These are phyloP conservation scores for Dittrichia graveolens DNA, from an alignment of 129 eudicot genomes.

Conservation along the genomic window DNA sequence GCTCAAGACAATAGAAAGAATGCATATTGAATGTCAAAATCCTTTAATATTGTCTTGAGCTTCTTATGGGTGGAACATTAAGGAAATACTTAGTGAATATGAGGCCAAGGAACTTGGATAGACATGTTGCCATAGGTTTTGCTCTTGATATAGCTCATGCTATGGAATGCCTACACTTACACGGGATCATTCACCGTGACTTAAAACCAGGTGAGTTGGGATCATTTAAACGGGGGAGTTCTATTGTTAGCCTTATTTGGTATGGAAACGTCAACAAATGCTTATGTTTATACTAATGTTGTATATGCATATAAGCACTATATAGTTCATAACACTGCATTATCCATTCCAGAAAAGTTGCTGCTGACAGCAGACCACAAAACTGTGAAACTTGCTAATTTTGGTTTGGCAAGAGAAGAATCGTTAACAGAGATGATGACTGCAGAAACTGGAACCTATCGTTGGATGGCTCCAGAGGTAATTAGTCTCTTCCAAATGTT, in stretches of 20 bases:
- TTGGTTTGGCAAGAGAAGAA: slow-evolving; percentile 90
- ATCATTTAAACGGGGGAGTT: neutral
- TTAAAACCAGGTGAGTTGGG: slow-evolving; percentile 66
- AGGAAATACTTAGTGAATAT: slow-evolving; percentile 75
- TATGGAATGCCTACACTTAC: slow-evolving; percentile 92
- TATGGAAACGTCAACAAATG: neutral
- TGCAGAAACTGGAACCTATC: slow-evolving; percentile 85
- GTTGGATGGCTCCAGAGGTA: slow-evolving; percentile 98
- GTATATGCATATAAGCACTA: neutral
- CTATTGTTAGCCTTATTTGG: neutral
- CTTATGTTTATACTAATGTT: neutral
- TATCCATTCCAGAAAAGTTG: slow-evolving; percentile 59
- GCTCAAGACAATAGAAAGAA: neutral
- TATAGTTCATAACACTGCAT: neutral
- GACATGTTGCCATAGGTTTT: slow-evolving; percentile 71
- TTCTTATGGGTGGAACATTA: slow-evolving; percentile 84
- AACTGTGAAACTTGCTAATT: slow-evolving; percentile 80
- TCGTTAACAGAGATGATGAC: slow-evolving; percentile 92
- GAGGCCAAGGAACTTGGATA: slow-evolving; percentile 76
- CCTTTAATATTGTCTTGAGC: slow-evolving; percentile 46
- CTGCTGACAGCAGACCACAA: slow-evolving; percentile 69
- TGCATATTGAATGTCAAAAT: neutral
- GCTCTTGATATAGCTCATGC: slow-evolving; percentile 98
- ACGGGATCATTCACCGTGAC: slow-evolving; percentile 95
- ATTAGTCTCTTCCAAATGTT: slow-evolving; percentile 7